phyloP scores from a whole-genome alignment of 768 basidiomycete species.

The Mrakia frigida region DNA sequence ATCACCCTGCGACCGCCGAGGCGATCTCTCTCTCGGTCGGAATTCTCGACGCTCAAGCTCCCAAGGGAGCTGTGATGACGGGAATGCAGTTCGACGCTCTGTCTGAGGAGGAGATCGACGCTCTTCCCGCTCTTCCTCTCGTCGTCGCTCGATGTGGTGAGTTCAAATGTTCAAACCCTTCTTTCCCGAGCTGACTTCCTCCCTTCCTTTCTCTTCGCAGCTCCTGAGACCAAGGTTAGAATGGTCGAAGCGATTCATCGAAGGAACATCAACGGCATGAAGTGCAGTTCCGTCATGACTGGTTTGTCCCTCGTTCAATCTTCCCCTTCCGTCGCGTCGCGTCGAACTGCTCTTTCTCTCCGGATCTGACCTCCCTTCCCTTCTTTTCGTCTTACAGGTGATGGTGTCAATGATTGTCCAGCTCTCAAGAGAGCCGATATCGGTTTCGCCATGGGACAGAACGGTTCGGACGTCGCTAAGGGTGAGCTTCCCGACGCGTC shows the following conservation, averaged over 20 bases:
- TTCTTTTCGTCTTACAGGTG: not conserved
- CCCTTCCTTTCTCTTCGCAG: too few relatives aligned
- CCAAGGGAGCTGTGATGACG: slow-evolving; percentile 43
- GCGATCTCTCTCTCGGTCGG: slow-evolving; percentile 54
- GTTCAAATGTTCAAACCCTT: slow-evolving; percentile 39
- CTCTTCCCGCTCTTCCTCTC: slow-evolving; percentile 50
- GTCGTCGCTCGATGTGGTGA: slow-evolving; percentile 56
- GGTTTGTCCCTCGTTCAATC: slow-evolving; percentile 44
- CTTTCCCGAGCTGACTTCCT: not conserved
- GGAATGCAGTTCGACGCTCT: slow-evolving; percentile 55
- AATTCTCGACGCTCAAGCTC: slow-evolving; percentile 45
- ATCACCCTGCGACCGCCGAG: slow-evolving; percentile 53
- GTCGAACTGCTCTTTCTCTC: not conserved
- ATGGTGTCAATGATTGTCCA: slow-evolving; percentile 59
- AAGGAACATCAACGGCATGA: slow-evolving; percentile 44
- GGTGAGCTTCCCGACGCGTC: slow-evolving; percentile 38
- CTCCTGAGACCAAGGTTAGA: slow-evolving; percentile 51
- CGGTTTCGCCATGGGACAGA: slow-evolving; percentile 59
- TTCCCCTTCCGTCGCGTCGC: too few relatives aligned
- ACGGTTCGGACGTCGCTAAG: slow-evolving; percentile 57
- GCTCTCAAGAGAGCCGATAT: slow-evolving; percentile 58
- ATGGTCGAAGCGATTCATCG: slow-evolving; percentile 60
- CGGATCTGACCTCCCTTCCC: not conserved
- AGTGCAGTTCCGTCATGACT: slow-evolving; percentile 55
- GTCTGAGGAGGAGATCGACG: slow-evolving; percentile 54